These are phyloP conservation scores for Penstemon eatonii DNA, from an alignment of 257 asterid genomes.

Conservation along the genomic window DNA sequence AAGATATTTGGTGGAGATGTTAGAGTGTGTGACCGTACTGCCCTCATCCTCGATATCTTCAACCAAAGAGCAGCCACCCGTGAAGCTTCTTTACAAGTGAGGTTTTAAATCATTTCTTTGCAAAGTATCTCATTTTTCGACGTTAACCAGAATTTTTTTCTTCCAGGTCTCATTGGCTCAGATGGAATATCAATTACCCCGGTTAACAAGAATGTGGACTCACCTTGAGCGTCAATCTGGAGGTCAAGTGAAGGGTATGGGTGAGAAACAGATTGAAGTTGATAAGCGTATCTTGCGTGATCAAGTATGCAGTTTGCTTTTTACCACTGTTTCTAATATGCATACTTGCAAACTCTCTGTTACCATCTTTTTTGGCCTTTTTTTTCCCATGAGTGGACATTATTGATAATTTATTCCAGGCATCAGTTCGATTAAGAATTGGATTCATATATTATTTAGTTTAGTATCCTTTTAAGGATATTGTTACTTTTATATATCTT, in stretches of 20 bases:
- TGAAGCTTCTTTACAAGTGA: slow-evolving; percentile 91
- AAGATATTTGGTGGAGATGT: slow-evolving; percentile 86
- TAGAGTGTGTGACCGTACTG: slow-evolving; percentile 96
- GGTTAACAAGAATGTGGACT: slow-evolving; percentile 93
- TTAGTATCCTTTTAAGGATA: background rate
- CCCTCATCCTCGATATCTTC: slow-evolving; percentile 94
- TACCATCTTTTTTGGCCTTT: background rate
- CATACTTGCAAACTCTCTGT: background rate
- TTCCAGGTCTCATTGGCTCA: slow-evolving; percentile 88
- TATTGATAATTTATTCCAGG: background rate
- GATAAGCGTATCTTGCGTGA: slow-evolving; percentile 93
- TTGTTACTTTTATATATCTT: background rate
- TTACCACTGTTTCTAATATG: slow-evolving; percentile 12
- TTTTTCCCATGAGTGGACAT: background rate
- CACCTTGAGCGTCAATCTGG: slow-evolving; percentile 99
- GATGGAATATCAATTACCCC: slow-evolving; percentile 95
- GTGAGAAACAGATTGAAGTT: slow-evolving; percentile 98
- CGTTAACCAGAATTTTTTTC: slow-evolving; percentile 19
- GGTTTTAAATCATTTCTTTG: background rate
- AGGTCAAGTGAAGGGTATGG: slow-evolving; percentile 99
- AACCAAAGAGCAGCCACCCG: slow-evolving; percentile 96
- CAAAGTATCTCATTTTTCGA: slow-evolving; percentile 22
- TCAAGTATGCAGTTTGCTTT: slow-evolving; percentile 60
- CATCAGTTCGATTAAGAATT: slow-evolving; percentile 10
- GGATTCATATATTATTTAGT: background rate